Evolutionary conservation across 2,329 filamentous ascomycete genomes (phyloP), one percentile per base, ranked within the genome.

Genomic region (Ophioceras dolichostomum): DNA sequence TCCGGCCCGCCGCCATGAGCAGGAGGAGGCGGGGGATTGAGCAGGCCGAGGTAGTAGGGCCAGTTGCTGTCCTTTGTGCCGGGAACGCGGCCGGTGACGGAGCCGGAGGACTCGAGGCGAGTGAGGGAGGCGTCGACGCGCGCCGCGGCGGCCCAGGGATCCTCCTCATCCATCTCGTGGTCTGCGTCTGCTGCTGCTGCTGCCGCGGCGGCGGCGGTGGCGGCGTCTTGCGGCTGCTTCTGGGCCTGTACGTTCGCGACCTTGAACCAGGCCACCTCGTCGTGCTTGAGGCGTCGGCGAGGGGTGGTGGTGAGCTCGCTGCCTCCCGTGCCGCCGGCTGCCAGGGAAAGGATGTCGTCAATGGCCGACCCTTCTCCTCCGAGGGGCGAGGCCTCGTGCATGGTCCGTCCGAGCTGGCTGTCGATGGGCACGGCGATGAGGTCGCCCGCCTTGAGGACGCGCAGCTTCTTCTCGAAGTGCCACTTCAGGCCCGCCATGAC

Each of bases 91-190:
- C 83, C 80, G 32, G 83, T 83, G 50, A 87, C 84, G 45, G 82
- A 93, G 4, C 91, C 91, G 26, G 88, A 87, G 52, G 94, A 87
- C 41, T 88, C 83, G 68, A 96, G 89, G 41, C 86, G 82, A 4
- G 93, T 93, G 41, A 79, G 83, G 6, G 80, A 74, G 32, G 84
- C 83, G 55, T 96, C 89, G 34, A 98, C 85, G 33, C 81, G 81
- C 3, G 83, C 85, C 28, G 89, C 78, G 1, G 83, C 83, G 27
- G 85, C 86, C 91, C 91, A 98, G 8, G 79, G 64, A 37, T 83
- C 79, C 34, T 79, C 73, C 4, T 72, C 70, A 2, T 73, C 65
- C n/a, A 71, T 67, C 7, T 73, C 65, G 1, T 48, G 44, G 49
- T 51, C 66, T n/a, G n/a, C n/a, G 47, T 64, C 12, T 12, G 22